Conservation (phyloP, 306 rosid species). For the Begonia fuchsioides region DNA sequence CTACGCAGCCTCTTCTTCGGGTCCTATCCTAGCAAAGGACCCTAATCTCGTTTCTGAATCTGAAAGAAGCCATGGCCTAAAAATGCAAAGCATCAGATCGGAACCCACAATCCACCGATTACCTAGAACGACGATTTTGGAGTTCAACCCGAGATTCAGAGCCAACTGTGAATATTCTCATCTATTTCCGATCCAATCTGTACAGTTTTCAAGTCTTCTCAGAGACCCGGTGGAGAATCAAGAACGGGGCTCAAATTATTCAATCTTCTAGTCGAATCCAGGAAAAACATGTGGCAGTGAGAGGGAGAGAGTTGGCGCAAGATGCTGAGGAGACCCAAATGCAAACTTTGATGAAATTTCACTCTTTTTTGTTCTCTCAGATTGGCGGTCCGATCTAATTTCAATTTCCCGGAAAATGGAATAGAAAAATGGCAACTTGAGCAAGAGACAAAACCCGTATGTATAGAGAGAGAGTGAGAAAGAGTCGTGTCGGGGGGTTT, state of each 20-base stretch:
- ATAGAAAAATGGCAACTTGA: no score
- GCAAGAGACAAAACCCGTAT: no score
- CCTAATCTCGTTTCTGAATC: conserved; percentile 15
- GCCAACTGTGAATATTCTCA: conserved; percentile 23
- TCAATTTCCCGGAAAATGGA: conserved; percentile 21
- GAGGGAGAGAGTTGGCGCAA: background rate
- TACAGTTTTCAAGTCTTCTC: conserved; percentile 19
- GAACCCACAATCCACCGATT: conserved; percentile 18
- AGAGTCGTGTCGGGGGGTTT: no score
- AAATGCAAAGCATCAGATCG: conserved; percentile 58
- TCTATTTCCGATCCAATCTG: conserved; percentile 25
- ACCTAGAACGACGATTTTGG: conserved; percentile 14
- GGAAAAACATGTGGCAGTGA: conserved; percentile 8
- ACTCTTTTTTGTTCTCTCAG: conserved; percentile 4
- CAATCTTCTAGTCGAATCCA: conserved; percentile 3
- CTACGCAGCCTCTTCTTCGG: conserved; percentile 46
- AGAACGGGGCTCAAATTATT: conserved; percentile 8
- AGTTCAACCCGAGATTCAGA: conserved; percentile 1
- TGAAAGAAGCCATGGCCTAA: conserved; percentile 23
- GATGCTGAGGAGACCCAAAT: conserved; percentile 19
- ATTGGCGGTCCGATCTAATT: conserved; percentile 30
- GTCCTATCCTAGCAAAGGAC: conserved; percentile 10
- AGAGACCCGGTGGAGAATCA: conserved; percentile 43
- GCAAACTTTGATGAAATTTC: background rate
- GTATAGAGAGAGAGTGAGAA: no score